Percentiles rank a stretch among this genome's conserved stretches.
Conservation (phyloP, 1,284 basidiomycete species). For the Trichosporon sp. region DNA sequence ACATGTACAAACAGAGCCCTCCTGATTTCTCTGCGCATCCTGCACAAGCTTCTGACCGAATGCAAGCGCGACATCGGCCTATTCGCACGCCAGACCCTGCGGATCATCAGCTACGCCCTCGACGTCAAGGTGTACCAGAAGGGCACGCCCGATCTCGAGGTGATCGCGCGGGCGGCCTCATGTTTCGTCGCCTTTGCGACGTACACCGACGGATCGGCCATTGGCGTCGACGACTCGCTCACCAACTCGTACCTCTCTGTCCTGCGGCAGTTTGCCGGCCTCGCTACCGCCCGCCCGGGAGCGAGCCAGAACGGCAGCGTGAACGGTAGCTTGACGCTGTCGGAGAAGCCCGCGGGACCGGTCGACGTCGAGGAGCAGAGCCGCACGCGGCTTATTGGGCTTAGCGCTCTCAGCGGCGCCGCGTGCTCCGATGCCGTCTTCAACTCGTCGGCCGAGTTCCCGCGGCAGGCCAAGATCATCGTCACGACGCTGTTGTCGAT, state of each 20-base stretch:
- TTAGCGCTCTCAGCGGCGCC: slow-evolving; percentile 74
- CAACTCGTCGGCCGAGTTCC: slow-evolving; percentile 67
- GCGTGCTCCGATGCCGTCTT: slow-evolving; percentile 81
- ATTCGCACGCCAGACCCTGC: slow-evolving; percentile 70
- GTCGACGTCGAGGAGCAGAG: slow-evolving; percentile 32
- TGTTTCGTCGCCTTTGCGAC: slow-evolving; percentile 91
- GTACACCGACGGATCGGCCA: slow-evolving; percentile 74
- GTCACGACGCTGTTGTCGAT: slow-evolving; percentile 69
- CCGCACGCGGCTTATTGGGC: slow-evolving; percentile 77
- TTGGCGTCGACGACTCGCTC: slow-evolving; percentile 67
- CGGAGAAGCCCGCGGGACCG: slow-evolving; percentile 21
- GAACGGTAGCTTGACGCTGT: slow-evolving; percentile 24
- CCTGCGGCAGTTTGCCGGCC: slow-evolving; percentile 61
- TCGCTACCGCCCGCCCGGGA: slow-evolving; percentile 57
- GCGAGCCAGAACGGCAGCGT: slow-evolving; percentile 56
- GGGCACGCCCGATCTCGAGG: slow-evolving; percentile 63
- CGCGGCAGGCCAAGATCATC: slow-evolving; percentile 64
- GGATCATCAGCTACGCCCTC: slow-evolving; percentile 65
- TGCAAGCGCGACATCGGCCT: slow-evolving; percentile 80
- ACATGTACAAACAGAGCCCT: slow-evolving; percentile 56
- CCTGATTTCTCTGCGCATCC: slow-evolving; percentile 78
- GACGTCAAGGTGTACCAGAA: slow-evolving; percentile 53
- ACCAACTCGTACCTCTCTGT: slow-evolving; percentile 67
- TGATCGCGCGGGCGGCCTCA: slow-evolving; percentile 71
- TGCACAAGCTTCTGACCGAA: slow-evolving; percentile 79